A percentile compares a stretch with the other conserved stretches of the same genome.
Conservation (phyloP, 805 yeast genomes). For the Grigorovia jiainica region DNA sequence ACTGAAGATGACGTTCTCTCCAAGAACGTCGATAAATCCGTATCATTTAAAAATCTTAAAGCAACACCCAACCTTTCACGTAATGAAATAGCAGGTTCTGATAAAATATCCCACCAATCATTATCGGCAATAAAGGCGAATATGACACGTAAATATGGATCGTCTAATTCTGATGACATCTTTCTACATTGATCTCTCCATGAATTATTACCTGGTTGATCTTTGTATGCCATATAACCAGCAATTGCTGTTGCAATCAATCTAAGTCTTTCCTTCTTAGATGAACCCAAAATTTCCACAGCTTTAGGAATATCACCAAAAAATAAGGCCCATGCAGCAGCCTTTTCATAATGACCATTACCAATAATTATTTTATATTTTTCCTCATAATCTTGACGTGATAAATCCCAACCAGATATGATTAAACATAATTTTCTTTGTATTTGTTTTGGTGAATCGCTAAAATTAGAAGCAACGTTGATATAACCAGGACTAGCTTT, state of each 20-base stretch:
- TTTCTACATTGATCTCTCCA: slow-evolving; percentile 92
- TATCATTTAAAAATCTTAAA: slow-evolving; percentile 70
- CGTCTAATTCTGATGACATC: slow-evolving; percentile 78
- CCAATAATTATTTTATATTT: slow-evolving; percentile 48
- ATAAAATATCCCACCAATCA: slow-evolving; percentile 93
- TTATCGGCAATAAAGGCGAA: slow-evolving; percentile 91
- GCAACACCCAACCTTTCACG: slow-evolving; percentile 89
- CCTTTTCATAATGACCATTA: slow-evolving; percentile 64
- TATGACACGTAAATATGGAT: slow-evolving; percentile 83
- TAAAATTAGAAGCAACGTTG: slow-evolving; percentile 12
- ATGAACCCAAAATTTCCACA: slow-evolving; percentile 63
- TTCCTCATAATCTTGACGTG: slow-evolving; percentile 63
- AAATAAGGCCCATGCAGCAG: slow-evolving; percentile 97
- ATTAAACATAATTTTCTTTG: slow-evolving; percentile 73
- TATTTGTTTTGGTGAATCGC: slow-evolving; percentile 33
- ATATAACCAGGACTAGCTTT: slow-evolving; percentile 17
- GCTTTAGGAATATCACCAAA: slow-evolving; percentile 82
- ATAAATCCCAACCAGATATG: slow-evolving; percentile 86
- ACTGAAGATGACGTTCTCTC: slow-evolving; percentile 62
- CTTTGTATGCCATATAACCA: slow-evolving; percentile 51
- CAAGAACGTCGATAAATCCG: slow-evolving; percentile 64
- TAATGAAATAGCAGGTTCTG: slow-evolving; percentile 79
- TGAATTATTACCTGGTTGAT: slow-evolving; percentile 46
- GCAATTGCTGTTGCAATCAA: slow-evolving; percentile 91
- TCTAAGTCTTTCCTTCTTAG: slow-evolving; percentile 59